Conservation (phyloP, 2,329 filamentous ascomycete species). For the Fusarium anguioides region DNA sequence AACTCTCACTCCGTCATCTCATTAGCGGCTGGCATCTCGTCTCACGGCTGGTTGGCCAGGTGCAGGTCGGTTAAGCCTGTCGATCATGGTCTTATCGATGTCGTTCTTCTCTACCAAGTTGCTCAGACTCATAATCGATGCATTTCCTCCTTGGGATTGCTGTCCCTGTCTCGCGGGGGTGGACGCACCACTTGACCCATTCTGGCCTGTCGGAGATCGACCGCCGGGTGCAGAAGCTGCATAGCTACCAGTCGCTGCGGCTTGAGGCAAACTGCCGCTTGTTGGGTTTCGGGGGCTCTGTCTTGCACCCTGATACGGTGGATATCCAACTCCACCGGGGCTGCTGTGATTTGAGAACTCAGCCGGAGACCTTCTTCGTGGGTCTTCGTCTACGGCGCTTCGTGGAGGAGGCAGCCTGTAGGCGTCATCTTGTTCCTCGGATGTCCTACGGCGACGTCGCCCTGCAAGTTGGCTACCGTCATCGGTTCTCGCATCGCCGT, state of each 20-base stretch:
- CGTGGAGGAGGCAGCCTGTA: conserved; percentile 60
- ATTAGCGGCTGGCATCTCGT: conserved; percentile 39
- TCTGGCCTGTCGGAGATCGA: conserved; percentile 53
- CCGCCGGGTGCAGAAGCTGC: conserved; percentile 45
- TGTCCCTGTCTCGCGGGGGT: conserved; percentile 49
- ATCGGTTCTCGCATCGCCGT: conserved; percentile 51
- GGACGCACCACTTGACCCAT: conserved; percentile 52
- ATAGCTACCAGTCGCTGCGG: conserved; percentile 41
- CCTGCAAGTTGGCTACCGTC: conserved; percentile 47
- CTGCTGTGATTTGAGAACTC: conserved; percentile 62
- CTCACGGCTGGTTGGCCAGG: conserved; percentile 30
- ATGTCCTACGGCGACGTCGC: conserved; percentile 52
- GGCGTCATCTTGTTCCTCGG: conserved; percentile 55
- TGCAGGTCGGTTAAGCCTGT: conserved; percentile 58
- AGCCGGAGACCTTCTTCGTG: conserved; percentile 62
- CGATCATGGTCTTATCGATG: conserved; percentile 67
- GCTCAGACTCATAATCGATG: conserved; percentile 65
- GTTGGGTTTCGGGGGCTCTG: conserved; percentile 55
- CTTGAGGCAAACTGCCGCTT: conserved; percentile 48
- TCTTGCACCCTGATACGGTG: conserved; percentile 51
- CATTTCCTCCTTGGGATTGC: conserved; percentile 39
- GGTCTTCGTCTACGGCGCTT: conserved; percentile 59
- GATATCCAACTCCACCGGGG: conserved; percentile 56
- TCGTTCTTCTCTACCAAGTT: conserved; percentile 64
- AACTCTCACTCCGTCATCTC: conserved; percentile 26